Evolutionary conservation across 2,329 filamentous ascomycete species (phyloP).

Genomic region (Corinectria fuckeliana): DNA sequence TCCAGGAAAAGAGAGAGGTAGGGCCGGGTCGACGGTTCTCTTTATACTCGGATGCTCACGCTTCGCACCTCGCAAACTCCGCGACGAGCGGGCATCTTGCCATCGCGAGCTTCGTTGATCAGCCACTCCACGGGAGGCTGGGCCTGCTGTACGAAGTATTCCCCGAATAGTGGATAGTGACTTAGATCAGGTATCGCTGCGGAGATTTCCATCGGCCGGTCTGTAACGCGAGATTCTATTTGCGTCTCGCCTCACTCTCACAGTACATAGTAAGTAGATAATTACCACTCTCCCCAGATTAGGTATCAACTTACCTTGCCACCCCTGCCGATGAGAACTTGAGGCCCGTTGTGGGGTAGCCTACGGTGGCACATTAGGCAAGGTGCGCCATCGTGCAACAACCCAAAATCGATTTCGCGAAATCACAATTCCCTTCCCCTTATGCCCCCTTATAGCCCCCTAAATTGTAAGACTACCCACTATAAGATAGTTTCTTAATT

Average conservation of each 20-base stretch:
- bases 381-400: no score
- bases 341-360: no score
- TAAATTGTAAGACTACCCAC: no score
- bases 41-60: slow-evolving; percentile 28
- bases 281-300: background rate
- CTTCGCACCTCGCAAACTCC: slow-evolving; percentile 18
- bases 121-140: slow-evolving; percentile 20
- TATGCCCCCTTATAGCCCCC: no score
- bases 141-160: no score
- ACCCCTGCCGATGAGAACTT: no score
- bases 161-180: slow-evolving; percentile 22
- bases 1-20: slow-evolving; percentile 3
- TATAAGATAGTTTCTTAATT: no score
- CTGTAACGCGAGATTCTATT: background rate
- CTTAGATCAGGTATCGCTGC: background rate
- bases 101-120: slow-evolving; percentile 30
- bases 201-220: background rate
- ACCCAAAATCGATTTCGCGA: no score
- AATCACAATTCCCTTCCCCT: no score
- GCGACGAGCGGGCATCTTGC: slow-evolving; percentile 23
- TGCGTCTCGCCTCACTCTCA: background rate
- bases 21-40: slow-evolving; percentile 18
- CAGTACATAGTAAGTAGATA: no score
- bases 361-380: no score
- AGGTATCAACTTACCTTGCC: no score